phyloP scores from a whole-genome alignment of 768 basidiomycete species.

The Suillus decipiens region DNA sequence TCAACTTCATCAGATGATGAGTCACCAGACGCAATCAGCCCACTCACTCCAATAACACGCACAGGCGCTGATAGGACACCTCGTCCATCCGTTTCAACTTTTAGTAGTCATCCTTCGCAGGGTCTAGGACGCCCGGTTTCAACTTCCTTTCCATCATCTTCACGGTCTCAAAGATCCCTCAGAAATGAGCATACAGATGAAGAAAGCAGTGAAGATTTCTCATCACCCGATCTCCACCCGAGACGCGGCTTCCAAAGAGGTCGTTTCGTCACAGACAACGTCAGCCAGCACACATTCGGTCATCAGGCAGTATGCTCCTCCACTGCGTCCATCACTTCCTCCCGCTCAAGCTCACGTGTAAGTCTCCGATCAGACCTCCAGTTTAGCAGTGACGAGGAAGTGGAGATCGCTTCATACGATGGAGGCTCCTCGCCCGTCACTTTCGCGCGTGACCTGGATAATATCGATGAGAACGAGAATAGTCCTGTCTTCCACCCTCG shows the following conservation, averaged over 20 bases:
- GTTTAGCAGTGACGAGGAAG: conserved; percentile 51
- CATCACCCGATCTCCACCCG: conserved; percentile 27
- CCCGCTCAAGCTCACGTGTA: conserved; percentile 35
- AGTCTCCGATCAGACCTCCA: conserved; percentile 38
- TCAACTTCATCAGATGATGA: conserved; percentile 15
- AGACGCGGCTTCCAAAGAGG: conserved; percentile 20
- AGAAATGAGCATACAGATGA: conserved; percentile 25
- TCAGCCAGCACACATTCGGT: conserved; percentile 53
- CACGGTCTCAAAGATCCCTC: conserved; percentile 16
- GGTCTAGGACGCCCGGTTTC: conserved; percentile 29
- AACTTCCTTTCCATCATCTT: conserved; percentile 15
- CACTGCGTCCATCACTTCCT: conserved; percentile 45
- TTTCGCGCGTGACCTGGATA: conserved; percentile 39
- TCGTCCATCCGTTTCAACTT: conserved; percentile 39
- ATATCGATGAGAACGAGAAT: conserved; percentile 24
- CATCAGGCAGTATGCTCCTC: conserved; percentile 34
- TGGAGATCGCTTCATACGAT: conserved; percentile 42
- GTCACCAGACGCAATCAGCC: conserved; percentile 36
- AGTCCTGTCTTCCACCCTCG: conserved; percentile 27
- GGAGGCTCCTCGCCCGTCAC: conserved; percentile 39
- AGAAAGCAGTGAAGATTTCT: conserved; percentile 40
- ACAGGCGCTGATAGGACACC: conserved; percentile 44
- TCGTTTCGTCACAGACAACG: conserved; percentile 39
- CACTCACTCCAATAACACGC: conserved; percentile 33
- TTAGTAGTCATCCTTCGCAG: conserved; percentile 37